Evolutionary conservation across 306 rosid species (phyloP).

Genomic region (Cucumis melo): DNA sequence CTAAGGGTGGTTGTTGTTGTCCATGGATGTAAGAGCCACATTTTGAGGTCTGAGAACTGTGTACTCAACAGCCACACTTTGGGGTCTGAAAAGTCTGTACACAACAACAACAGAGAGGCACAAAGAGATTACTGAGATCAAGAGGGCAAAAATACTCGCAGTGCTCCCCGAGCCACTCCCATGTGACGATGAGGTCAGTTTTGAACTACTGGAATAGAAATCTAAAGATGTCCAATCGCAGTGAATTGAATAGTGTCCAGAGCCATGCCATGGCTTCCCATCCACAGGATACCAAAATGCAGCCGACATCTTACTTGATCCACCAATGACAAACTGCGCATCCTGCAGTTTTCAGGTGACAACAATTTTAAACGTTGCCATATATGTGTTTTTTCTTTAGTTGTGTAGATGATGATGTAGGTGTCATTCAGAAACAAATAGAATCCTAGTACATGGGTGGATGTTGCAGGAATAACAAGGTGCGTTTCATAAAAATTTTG

Average conservation of each 20-base stretch:
- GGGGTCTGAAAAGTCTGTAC: conserved; percentile 30
- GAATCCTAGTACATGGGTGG: neutral
- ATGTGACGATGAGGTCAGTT: conserved; percentile 10
- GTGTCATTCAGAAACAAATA: neutral
- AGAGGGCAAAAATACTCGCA: conserved; percentile 62
- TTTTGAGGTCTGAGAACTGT: conserved; percentile 31
- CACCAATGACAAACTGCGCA: conserved; percentile 70
- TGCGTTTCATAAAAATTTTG: neutral
- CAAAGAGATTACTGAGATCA: conserved; percentile 76
- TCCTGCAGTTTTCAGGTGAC: conserved; percentile 40
- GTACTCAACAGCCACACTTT: conserved; percentile 50
- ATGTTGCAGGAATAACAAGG: neutral
- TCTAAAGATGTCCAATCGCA: conserved; percentile 89
- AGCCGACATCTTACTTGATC: conserved; percentile 68
- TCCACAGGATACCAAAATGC: conserved; percentile 92
- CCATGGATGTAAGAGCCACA: conserved; percentile 45
- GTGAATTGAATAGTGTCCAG: conserved; percentile 73
- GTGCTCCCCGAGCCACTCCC: conserved; percentile 37
- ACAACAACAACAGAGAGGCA: conserved; percentile 65
- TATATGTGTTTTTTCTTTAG: neutral
- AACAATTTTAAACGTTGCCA: neutral
- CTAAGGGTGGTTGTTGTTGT: conserved; percentile 27
- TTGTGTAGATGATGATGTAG: neutral
- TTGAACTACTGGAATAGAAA: conserved; percentile 34
- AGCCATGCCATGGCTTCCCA: conserved; percentile 75